Percentiles rank a stretch among this genome's conserved stretches.
Evolutionary conservation across 2,329 filamentous ascomycete species (phyloP).

Genomic region (Sodiomyces alkalinus): DNA sequence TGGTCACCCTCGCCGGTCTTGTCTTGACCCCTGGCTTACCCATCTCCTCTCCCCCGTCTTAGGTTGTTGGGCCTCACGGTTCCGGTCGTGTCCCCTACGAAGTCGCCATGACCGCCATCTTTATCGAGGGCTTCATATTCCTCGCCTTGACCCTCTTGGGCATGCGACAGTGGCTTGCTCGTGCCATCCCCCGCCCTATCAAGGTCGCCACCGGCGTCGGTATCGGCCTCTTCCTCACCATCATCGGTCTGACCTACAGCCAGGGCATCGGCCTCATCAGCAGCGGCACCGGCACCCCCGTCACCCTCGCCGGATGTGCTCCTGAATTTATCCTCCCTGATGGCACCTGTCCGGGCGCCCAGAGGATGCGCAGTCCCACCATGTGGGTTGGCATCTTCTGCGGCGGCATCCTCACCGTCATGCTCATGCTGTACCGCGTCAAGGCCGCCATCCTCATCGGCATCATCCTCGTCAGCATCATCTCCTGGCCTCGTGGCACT

Average conservation of each 20-base stretch:
- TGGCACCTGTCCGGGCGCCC: conserved; percentile 43
- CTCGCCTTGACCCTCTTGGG: conserved; percentile 65
- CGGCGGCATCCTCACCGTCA: conserved; percentile 62
- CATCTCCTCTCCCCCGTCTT: too few species aligned
- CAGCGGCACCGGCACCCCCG: conserved; percentile 50
- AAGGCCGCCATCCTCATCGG: conserved; percentile 78
- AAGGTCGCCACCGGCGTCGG: conserved; percentile 78
- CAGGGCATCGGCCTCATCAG: conserved; percentile 71
- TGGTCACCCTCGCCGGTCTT: conserved; percentile 8
- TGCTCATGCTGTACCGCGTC: conserved; percentile 73
- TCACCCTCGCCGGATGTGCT: conserved; percentile 60
- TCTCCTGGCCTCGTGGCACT: conserved; percentile 72
- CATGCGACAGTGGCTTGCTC: conserved; percentile 76
- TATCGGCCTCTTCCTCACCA: conserved; percentile 68
- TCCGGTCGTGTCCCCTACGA: conserved; percentile 57
- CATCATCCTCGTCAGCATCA: conserved; percentile 71
- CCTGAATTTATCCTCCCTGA: conserved; percentile 20
- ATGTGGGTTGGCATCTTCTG: conserved; percentile 87
- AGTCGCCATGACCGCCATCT: conserved; percentile 71
- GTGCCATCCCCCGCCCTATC: conserved; percentile 68
- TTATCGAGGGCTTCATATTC: conserved; percentile 79
- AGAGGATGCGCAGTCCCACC: conserved; percentile 69
- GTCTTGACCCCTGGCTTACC: conserved; percentile 2
- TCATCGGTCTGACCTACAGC: conserved; percentile 64
- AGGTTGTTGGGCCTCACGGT: conserved; percentile 56